Evolutionary conservation across 495 filamentous ascomycete genomes (phyloP).

Genomic region (Saxophila tyrrhenica): DNA sequence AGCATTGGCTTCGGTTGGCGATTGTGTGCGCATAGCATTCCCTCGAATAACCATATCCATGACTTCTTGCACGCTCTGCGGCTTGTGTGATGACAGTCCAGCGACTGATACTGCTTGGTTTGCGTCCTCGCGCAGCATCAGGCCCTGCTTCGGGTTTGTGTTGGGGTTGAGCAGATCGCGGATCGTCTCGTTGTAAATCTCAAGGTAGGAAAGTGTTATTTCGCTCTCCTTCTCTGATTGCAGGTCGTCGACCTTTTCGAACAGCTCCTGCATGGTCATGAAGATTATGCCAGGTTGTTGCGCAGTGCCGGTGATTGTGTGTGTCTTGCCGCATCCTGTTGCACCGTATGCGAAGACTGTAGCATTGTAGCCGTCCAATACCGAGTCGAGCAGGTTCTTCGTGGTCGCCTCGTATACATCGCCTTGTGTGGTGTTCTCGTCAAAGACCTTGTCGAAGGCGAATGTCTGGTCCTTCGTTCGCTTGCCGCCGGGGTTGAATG

Average conservation of each 20-base stretch:
- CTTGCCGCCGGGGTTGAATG: constrained; percentile 73
- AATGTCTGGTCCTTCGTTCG: constrained; percentile 97
- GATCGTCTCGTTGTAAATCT: constrained; percentile 99
- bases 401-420: constrained; percentile 97
- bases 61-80: constrained; percentile 73
- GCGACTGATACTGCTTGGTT: constrained; percentile 89
- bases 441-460: constrained; percentile 91
- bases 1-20: constrained; percentile 93
- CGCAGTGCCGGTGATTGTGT: constrained; percentile 82
- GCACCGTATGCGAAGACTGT: constrained; percentile 98
- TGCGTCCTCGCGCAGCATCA: constrained; percentile 91
- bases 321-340: constrained; percentile 95
- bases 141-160: constrained; percentile 61
- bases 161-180: constrained; percentile 83
- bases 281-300: constrained; percentile 98
- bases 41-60: constrained; percentile 99
- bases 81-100: constrained; percentile 84
- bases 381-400: constrained; percentile 76
- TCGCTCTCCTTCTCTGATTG: constrained; percentile 79
- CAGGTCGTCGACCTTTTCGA: constrained; percentile 83
- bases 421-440: constrained; percentile 83
- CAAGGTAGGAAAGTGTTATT: constrained; percentile 86
- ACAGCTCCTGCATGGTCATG: constrained; percentile 95
- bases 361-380: constrained; percentile 95
- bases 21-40: constrained; percentile 91